phyloP scores from a whole-genome alignment of 805 yeast species.

The Cyberlindnera saturnus region DNA sequence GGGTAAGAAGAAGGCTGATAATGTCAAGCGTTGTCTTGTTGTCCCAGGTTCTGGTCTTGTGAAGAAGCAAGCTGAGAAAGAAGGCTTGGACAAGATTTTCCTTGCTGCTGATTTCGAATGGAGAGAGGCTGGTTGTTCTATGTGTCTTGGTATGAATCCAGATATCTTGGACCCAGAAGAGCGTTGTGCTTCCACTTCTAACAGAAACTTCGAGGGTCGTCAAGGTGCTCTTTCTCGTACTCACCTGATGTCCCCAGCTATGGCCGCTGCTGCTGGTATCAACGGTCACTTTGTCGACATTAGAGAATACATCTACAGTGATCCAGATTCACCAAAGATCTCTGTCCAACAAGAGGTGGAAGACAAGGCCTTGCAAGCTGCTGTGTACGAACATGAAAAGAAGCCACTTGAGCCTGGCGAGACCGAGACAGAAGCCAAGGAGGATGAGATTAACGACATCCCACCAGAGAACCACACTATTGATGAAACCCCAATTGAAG shows the following conservation, averaged over 20 bases:
- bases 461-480: constrained; percentile 45
- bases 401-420: constrained; percentile 52
- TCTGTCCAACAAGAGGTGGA: constrained; percentile 38
- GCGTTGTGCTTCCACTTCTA: constrained; percentile 97
- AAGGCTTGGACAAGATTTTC: constrained; percentile 90
- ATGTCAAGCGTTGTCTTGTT: constrained; percentile 76
- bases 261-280: constrained; percentile 99
- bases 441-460: constrained; percentile 57
- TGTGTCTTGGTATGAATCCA: constrained; percentile 99
- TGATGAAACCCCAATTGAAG: constrained; percentile 30
- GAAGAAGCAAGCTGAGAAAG: constrained; percentile 87
- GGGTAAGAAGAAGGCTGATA: constrained; percentile 81
- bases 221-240: constrained; percentile 97
- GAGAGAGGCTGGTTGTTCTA: constrained; percentile 99
- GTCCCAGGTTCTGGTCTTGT: constrained; percentile 98
- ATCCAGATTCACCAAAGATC: constrained; percentile 55
- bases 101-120: constrained; percentile 92
- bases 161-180: constrained; percentile 93
- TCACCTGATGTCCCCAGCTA: constrained; percentile 96
- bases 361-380: constrained; percentile 57
- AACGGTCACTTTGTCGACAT: constrained; percentile 88
- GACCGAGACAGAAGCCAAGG: constrained; percentile 38
- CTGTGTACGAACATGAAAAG: constrained; percentile 68
- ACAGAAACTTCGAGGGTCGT: constrained; percentile 98
- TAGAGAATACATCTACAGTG: constrained; percentile 66